Evolutionary conservation across 106 monocot species (phyloP), one percentile per base, ranked within the genome.

Genomic region (Triglochin maritima): DNA sequence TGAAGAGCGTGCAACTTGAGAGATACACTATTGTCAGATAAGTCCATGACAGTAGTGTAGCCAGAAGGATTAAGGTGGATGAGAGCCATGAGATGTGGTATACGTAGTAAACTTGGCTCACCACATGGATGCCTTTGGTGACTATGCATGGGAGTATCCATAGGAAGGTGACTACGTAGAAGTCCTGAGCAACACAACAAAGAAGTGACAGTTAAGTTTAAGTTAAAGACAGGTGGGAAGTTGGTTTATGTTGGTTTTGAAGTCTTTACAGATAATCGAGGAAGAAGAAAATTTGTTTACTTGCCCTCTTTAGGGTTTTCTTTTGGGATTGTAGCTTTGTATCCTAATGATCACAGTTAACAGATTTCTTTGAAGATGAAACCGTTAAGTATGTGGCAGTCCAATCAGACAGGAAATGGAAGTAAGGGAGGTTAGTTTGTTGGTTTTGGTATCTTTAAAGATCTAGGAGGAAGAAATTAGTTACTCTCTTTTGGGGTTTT

Each of bases 21-120:
- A 90, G 76, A 62, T 81, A 75, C 41, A 95, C 70, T 66, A 72
- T 66, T 9, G 81, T 85, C 54, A 90, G 69, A 52, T 95, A 95
- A 47, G 67, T 63, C 94, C 94, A 95, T 60, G 83, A 90, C 3
- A 81, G n/a, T 15, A 81, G 71, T 57, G 94, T 90, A 66, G 83
- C 67, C 11, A 80, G 11, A 6, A 85, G 72, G 47, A 83, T 69
- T 48, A 73, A 63, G 14, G 71, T 9, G 47, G 90, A 61, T 74
- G 69, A 72, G 85, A 85, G 87, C 16, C 59, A 44, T 47, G 87
- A 83, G 9, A 66, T 73, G 41, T 74, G 77, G 29, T 56, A 65
- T 46, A 83, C 59, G 74, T 74, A 78, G 17, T 56, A 5, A 64
- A 87, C 82, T 46, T 78, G 81, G 8, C 66, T 55, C 5, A 81